Evolutionary conservation across 2,329 filamentous ascomycete genomes (phyloP).

Genomic region (Penicillium concentricum): DNA sequence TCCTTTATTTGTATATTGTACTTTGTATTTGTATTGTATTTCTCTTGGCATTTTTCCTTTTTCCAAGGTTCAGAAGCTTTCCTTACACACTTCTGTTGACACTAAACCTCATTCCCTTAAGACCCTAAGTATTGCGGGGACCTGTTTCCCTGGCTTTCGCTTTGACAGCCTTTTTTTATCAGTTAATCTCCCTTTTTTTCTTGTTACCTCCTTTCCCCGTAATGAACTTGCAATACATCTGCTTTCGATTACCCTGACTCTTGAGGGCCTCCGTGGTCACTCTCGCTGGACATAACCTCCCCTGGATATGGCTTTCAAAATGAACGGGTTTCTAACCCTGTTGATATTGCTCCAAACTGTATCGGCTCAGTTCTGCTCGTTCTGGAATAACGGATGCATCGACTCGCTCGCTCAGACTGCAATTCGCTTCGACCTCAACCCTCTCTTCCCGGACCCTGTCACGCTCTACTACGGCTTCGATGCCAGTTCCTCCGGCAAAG

Average conservation of each 20-base stretch:
- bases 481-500: constrained; percentile 31
- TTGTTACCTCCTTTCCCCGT: not conserved
- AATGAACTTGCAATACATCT: constrained; percentile 28
- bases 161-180: not conserved
- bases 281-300: constrained; percentile 9
- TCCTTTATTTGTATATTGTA: no score
- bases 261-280: constrained; percentile 27
- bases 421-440: constrained; percentile 33
- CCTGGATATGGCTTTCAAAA: constrained; percentile 21
- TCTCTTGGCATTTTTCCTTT: not conserved
- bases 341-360: constrained; percentile 21
- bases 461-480: constrained; percentile 39
- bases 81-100: not conserved
- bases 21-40: no score
- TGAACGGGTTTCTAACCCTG: constrained; percentile 4
- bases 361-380: constrained; percentile 36
- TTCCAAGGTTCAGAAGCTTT: not conserved
- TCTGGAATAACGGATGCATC: constrained; percentile 36
- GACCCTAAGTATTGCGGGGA: constrained; percentile 23
- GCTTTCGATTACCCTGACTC: constrained; percentile 16
- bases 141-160: constrained; percentile 13
- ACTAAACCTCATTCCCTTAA: not conserved
- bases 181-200: not conserved
- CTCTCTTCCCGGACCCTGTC: constrained; percentile 34
- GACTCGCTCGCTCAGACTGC: constrained; percentile 41